These are phyloP conservation scores for Chloromonas sp. DNA, from an alignment of 163 green algal genomes.

Conservation along the genomic window DNA sequence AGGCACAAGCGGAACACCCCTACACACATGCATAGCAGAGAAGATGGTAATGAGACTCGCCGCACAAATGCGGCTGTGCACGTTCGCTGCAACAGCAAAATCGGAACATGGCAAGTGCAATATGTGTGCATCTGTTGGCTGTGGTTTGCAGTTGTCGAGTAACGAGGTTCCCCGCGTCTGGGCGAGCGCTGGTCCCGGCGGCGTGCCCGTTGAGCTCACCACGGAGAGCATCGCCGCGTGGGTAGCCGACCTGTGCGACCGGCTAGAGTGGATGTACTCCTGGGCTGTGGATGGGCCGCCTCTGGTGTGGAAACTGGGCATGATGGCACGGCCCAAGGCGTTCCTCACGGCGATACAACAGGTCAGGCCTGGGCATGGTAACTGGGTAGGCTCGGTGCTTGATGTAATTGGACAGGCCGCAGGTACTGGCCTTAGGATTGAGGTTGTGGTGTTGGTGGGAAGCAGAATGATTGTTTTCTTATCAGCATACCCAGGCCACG, in stretches of 20 bases:
- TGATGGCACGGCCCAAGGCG: slow-evolving; percentile 28
- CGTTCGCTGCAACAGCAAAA: too few relatives aligned
- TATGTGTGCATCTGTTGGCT: not conserved
- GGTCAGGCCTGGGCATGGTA: slow-evolving; percentile 1
- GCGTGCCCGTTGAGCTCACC: slow-evolving; percentile 17
- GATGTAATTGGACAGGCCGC: too few relatives aligned
- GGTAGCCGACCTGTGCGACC: slow-evolving; percentile 21
- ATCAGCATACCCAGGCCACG: too few relatives aligned
- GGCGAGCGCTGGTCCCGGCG: not conserved
- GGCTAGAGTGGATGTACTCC: slow-evolving; percentile 34
- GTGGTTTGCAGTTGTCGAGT: slow-evolving; percentile 14
- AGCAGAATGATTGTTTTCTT: too few relatives aligned
- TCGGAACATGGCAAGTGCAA: too few relatives aligned
- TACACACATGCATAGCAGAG: too few relatives aligned
- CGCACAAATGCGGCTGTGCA: too few relatives aligned
- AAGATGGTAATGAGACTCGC: too few relatives aligned
- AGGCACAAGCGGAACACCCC: too few relatives aligned
- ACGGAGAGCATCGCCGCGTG: slow-evolving; percentile 18
- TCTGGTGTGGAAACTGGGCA: slow-evolving; percentile 24
- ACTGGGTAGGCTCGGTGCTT: not conserved
- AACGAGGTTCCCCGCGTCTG: slow-evolving; percentile 17
- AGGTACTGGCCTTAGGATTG: too few relatives aligned
- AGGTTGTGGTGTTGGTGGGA: too few relatives aligned
- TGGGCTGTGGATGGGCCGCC: slow-evolving; percentile 34
- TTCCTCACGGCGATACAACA: slow-evolving; percentile 32